Conservation (phyloP, 2,329 filamentous ascomycete species). For the Eurotiales sp. region DNA sequence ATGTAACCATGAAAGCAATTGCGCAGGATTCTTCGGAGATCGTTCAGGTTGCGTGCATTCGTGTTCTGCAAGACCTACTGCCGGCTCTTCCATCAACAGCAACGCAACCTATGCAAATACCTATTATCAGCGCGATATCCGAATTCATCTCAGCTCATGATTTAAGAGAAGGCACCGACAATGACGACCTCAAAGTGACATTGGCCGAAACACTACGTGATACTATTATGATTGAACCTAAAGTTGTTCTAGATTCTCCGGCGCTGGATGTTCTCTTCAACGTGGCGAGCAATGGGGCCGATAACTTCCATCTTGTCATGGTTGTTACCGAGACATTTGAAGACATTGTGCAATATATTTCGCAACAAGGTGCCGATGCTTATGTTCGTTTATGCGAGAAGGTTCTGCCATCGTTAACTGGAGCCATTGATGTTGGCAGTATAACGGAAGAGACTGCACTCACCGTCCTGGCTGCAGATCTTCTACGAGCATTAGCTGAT, state of each 20-base stretch:
- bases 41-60: constrained; percentile 87
- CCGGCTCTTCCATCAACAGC: constrained; percentile 49
- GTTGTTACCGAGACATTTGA: constrained; percentile 89
- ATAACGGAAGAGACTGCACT: constrained; percentile 76
- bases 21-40: constrained; percentile 75
- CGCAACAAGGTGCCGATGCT: constrained; percentile 60
- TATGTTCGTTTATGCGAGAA: constrained; percentile 79
- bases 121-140: constrained; percentile 59
- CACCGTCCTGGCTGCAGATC: constrained; percentile 79
- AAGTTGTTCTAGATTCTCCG: constrained; percentile 67
- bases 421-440: constrained; percentile 82
- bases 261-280: constrained; percentile 79
- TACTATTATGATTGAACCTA: constrained; percentile 74
- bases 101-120: constrained; percentile 57
- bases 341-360: constrained; percentile 69
- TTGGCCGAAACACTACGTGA: constrained; percentile 81
- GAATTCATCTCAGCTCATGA: constrained; percentile 78
- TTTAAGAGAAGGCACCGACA: constrained; percentile 76
- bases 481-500: constrained; percentile 76
- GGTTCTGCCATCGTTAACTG: constrained; percentile 80
- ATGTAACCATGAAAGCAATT: constrained; percentile 69
- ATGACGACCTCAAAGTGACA: constrained; percentile 87
- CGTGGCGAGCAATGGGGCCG: constrained; percentile 80
- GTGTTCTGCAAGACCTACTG: constrained; percentile 70
- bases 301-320: constrained; percentile 86